phyloP scores from a whole-genome alignment of 306 rosid genomes.

The Delonix regia region DNA sequence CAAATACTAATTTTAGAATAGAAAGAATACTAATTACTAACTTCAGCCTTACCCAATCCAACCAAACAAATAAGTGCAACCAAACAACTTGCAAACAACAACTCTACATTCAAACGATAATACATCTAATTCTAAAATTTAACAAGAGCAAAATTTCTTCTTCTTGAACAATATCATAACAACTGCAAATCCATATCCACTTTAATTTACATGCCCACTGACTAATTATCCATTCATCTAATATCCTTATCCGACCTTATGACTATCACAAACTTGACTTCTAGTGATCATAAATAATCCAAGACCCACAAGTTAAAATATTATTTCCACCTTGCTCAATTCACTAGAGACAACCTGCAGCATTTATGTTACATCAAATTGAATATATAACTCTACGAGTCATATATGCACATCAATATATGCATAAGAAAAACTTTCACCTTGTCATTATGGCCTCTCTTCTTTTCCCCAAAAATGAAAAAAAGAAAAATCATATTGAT shows the following conservation, averaged over 20 bases:
- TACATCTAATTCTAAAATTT: neutral
- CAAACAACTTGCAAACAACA: neutral
- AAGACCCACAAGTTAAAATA: constrained; percentile 1
- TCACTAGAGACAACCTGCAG: constrained; percentile 15
- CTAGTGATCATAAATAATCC: neutral
- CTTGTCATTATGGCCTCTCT: neutral
- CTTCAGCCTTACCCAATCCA: too few species aligned
- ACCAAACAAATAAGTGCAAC: constrained; percentile 24
- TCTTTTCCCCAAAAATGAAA: neutral
- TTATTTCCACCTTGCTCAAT: neutral
- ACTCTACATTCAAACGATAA: neutral
- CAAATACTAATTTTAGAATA: too few species aligned
- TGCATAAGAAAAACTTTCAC: neutral
- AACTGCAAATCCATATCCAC: neutral
- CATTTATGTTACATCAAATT: neutral
- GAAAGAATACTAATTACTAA: too few species aligned
- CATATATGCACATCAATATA: neutral
- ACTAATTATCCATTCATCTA: neutral
- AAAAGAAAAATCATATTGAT: neutral
- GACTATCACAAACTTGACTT: neutral
- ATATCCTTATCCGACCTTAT: neutral
- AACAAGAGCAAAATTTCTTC: constrained; percentile 2
- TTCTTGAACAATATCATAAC: constrained; percentile 11
- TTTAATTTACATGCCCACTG: neutral
- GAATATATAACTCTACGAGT: neutral